phyloP scores from a whole-genome alignment of 2,329 filamentous ascomycete genomes.

The Verticillium nubilum region DNA sequence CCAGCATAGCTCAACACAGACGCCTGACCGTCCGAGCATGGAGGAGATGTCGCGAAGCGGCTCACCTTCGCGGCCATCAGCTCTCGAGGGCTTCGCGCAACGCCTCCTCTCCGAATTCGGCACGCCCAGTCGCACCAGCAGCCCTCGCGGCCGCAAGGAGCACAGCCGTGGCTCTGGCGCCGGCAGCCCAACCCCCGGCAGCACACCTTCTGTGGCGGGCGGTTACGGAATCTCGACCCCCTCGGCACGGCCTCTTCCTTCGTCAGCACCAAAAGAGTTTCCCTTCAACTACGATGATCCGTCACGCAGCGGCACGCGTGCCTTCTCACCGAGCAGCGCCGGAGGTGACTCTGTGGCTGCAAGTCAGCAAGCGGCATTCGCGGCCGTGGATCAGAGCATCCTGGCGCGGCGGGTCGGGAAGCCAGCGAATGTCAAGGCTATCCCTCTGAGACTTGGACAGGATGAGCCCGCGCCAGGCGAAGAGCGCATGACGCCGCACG shows the following conservation, averaged over 20 bases:
- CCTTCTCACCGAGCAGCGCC: slow-evolving; percentile 34
- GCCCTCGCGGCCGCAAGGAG: slow-evolving; percentile 47
- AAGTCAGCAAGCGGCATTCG: slow-evolving; percentile 54
- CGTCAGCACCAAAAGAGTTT: slow-evolving; percentile 36
- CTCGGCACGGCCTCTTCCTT: slow-evolving; percentile 25
- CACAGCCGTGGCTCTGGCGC: slow-evolving; percentile 23
- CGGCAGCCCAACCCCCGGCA: slow-evolving; percentile 23
- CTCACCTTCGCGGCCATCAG: slow-evolving; percentile 49
- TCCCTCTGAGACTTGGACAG: slow-evolving; percentile 41
- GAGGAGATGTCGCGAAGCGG: slow-evolving; percentile 38
- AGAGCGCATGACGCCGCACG: slow-evolving; percentile 9
- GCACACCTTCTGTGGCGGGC: slow-evolving; percentile 11
- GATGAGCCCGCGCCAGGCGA: slow-evolving; percentile 7
- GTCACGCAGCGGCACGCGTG: slow-evolving; percentile 20
- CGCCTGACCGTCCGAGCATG: slow-evolving; percentile 35
- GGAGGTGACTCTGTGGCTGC: slow-evolving; percentile 30
- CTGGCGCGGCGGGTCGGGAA: slow-evolving; percentile 49
- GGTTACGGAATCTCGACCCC: slow-evolving; percentile 25
- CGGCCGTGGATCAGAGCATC: slow-evolving; percentile 59
- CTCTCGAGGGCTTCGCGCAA: slow-evolving; percentile 57
- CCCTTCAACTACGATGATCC: slow-evolving; percentile 31
- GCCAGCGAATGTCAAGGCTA: slow-evolving; percentile 36
- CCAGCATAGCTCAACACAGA: slow-evolving; percentile 20
- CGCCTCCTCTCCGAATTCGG: slow-evolving; percentile 55
- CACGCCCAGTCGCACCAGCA: slow-evolving; percentile 45